These are phyloP conservation scores for Anisodus acutangulus DNA, from an alignment of 257 asterid genomes.

Conservation along the genomic window DNA sequence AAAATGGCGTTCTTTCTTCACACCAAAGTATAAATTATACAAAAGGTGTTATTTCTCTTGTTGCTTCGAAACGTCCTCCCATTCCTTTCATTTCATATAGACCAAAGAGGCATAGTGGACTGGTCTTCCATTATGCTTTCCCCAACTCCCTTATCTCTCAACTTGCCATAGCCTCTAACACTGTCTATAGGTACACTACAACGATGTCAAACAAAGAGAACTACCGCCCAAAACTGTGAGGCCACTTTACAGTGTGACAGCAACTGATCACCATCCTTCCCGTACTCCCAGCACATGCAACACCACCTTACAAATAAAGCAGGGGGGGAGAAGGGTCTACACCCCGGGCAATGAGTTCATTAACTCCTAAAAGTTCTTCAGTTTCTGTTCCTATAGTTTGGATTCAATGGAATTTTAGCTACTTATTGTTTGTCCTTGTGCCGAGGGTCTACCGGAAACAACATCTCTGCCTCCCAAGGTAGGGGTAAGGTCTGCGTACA, in stretches of 20 bases:
- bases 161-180: not conserved
- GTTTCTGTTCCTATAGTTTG: not conserved
- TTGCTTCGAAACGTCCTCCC: not conserved
- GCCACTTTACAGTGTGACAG: slow-evolving; percentile 1
- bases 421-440: too few relatives aligned
- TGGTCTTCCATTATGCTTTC: not conserved
- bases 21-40: not conserved
- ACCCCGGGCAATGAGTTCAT: not conserved
- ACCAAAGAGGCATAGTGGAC: not conserved
- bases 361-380: not conserved
- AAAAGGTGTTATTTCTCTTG: not conserved
- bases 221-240: not conserved
- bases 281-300: not conserved
- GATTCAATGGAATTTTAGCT: not conserved
- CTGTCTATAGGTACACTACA: not conserved
- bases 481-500: too few relatives aligned
- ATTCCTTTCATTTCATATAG: slow-evolving; percentile 15
- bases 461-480: too few relatives aligned
- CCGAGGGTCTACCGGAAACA: too few relatives aligned
- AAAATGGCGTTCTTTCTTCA: not conserved
- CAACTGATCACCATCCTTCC: not conserved
- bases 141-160: not conserved
- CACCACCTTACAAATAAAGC: not conserved
- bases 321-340: not conserved
- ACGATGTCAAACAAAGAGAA: not conserved